Base-by-base conservation (phyloP, 805 yeast genomes). In the Candida jianshihensis region DNA sequence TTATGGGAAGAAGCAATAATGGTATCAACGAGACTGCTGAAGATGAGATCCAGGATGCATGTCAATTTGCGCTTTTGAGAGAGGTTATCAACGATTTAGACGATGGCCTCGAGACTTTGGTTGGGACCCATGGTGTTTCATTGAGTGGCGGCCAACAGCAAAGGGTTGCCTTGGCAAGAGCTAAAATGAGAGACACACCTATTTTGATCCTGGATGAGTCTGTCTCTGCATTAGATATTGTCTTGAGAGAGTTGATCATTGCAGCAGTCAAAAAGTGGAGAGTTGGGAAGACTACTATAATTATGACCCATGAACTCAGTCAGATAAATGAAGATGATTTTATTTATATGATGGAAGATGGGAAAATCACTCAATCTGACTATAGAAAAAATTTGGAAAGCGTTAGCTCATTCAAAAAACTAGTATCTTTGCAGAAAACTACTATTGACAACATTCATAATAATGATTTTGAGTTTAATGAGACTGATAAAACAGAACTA, bases 111-210 rank as follows among this genome's bases (percentile, higher is more conserved):
- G 67, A 81, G 14, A 74, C 84, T 0, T 41, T 52, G 4, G 43
- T 85, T 8, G 73, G 78, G 0, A 48, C 52, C 2, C 59, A 63
- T 11, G 73, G 75, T 3, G 51, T 69, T 4, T 49, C 66, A 2
- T 60, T 90, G 8, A 85, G 96, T 44, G 97, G 97, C 5, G 99
- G 99, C 0, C 96, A 92, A 55, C 73, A 70, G 38, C 98, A 92
- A 58, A 65, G 89, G 42, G 66, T 92, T 3, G 82, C 90, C 0
- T 50, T 92, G 20, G 96, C 97, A 0, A 68, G 97, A 37, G 97
- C 97, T 0, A 68, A 67, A 38, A 40, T 88, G 4, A 67, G 86
- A 42, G 71, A 92, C 49, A 59, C 94, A 0, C 85, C 89, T 0
- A 70, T 92, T 5, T 59, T 90, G 40, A 71, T 92, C 3, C 61